These are phyloP conservation scores for Panicum miliaceum DNA, from an alignment of 176 grass and related monocot species.

Conservation along the genomic window DNA sequence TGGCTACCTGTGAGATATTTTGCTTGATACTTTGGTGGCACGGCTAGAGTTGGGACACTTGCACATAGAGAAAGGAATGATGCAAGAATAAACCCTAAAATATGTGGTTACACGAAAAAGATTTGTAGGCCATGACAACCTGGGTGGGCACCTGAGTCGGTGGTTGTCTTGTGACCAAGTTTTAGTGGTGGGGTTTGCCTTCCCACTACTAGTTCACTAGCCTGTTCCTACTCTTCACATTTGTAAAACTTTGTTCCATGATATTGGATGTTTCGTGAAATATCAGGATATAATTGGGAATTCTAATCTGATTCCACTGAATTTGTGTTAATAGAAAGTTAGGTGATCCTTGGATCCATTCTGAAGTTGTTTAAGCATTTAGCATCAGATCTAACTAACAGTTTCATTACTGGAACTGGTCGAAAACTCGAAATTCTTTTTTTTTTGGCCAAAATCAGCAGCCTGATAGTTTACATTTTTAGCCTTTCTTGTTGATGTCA, in stretches of 20 bases:
- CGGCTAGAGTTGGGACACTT: constrained; percentile 30
- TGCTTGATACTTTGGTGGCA: constrained; percentile 8
- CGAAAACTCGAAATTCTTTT: not conserved
- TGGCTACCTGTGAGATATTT: constrained; percentile 37
- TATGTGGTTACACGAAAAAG: not conserved
- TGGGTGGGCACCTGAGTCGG: not conserved
- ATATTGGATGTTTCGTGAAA: not conserved
- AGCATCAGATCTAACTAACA: not conserved
- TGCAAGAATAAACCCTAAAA: constrained; percentile 28
- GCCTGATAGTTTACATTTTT: not conserved
- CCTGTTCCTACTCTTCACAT: not conserved
- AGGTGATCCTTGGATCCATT: not conserved
- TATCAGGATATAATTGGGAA: not conserved
- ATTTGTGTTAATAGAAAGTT: not conserved
- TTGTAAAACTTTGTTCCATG: not conserved
- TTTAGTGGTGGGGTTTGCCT: not conserved
- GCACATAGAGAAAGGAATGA: constrained; percentile 11
- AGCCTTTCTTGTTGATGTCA: not conserved
- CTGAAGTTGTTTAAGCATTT: not conserved
- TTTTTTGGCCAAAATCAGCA: not conserved
- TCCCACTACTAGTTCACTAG: not conserved
- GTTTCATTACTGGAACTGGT: not conserved
- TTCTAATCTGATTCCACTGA: not conserved
- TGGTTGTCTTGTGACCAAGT: not conserved
- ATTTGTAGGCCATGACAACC: not conserved